Conservation (phyloP, 495 filamentous ascomycete species). For the Podospora appendiculata region DNA sequence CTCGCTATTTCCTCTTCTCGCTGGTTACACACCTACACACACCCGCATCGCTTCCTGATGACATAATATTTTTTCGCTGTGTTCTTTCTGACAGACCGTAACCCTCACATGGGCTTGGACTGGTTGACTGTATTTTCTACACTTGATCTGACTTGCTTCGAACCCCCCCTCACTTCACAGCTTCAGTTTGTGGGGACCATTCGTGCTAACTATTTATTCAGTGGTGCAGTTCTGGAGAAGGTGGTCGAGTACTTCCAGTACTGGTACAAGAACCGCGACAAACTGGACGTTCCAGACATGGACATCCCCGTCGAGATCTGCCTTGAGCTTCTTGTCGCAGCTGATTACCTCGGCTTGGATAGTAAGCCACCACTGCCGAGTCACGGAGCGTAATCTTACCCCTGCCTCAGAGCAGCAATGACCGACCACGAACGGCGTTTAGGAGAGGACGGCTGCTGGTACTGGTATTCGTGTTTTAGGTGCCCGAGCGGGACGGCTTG, state of each 20-base stretch:
- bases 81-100: slow-evolving; percentile 30
- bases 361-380: slow-evolving; percentile 12
- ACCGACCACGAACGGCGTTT: neutral
- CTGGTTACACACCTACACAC: neutral
- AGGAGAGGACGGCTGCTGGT: neutral
- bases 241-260: slow-evolving; percentile 90
- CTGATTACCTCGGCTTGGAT: slow-evolving; percentile 63
- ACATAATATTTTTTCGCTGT: slow-evolving; percentile 30
- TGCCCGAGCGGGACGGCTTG: neutral
- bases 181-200: neutral
- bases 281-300: slow-evolving; percentile 81
- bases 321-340: slow-evolving; percentile 82
- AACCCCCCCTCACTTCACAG: neutral
- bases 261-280: slow-evolving; percentile 71
- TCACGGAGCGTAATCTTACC: neutral
- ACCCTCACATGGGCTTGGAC: slow-evolving; percentile 15
- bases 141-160: slow-evolving; percentile 48
- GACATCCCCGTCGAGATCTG: slow-evolving; percentile 82
- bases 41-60: slow-evolving; percentile 29
- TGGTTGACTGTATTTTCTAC: slow-evolving; percentile 43
- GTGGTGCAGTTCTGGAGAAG: slow-evolving; percentile 78
- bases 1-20: neutral
- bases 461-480: neutral
- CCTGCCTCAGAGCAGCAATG: slow-evolving; percentile 3
- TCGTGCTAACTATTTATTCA: slow-evolving; percentile 20